These are phyloP conservation scores for Hypoxylon sp. DNA, from an alignment of 2,329 filamentous ascomycete species.

Conservation along the genomic window DNA sequence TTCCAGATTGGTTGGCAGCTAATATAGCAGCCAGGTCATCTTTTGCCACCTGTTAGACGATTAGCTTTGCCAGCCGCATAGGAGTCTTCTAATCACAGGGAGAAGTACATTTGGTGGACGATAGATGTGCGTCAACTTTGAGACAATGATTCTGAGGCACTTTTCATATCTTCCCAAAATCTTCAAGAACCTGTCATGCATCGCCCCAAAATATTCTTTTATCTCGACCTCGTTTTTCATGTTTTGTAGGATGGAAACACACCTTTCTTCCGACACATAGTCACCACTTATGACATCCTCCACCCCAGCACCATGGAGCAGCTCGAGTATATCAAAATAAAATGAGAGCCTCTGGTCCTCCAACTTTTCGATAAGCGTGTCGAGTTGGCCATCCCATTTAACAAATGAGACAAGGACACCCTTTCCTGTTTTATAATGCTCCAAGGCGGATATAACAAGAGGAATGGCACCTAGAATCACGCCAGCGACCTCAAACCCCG, in stretches of 20 bases:
- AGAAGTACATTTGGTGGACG: background rate
- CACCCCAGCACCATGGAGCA: background rate
- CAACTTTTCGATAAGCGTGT: constrained; percentile 23
- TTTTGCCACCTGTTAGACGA: background rate
- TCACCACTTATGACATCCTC: background rate
- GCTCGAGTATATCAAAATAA: constrained; percentile 10
- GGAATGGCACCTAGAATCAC: constrained; percentile 1
- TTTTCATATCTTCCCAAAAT: constrained; percentile 28
- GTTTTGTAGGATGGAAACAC: background rate
- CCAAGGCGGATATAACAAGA: background rate
- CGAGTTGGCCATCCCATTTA: constrained; percentile 27
- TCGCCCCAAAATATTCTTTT: constrained; percentile 23
- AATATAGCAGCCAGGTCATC: background rate
- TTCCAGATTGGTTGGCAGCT: background rate
- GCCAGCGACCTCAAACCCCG: background rate
- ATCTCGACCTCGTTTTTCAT: constrained; percentile 9
- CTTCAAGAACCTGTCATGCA: constrained; percentile 24
- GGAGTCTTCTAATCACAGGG: background rate
- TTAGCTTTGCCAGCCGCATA: background rate
- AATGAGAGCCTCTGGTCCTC: constrained; percentile 31
- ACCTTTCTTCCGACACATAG: background rate
- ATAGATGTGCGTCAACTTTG: constrained; percentile 21
- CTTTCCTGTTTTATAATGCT: background rate
- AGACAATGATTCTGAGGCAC: constrained; percentile 29
- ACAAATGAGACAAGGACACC: constrained; percentile 14